A percentile compares a stretch with the other conserved stretches of the same genome.
Conservation (phyloP, 225 moss, liverwort and hornwort species). For the Climacium dendroides region DNA sequence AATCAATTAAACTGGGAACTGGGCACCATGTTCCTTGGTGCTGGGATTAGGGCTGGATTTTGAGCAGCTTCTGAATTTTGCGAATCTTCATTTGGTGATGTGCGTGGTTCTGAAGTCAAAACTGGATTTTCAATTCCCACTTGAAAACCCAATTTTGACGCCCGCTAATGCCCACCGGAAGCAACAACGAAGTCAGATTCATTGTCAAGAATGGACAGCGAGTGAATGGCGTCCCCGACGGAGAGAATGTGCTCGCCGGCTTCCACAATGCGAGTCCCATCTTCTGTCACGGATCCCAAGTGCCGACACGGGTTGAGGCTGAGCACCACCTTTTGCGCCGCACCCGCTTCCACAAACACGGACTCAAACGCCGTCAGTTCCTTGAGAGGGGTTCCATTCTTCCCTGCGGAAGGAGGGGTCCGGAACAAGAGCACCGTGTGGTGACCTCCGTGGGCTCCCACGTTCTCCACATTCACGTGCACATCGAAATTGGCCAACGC, state of each 20-base stretch:
- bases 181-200: not conserved
- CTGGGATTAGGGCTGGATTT: not conserved
- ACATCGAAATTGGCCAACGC: constrained; percentile 25
- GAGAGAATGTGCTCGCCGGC: constrained; percentile 35
- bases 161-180: not conserved
- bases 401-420: constrained; percentile 33
- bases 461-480: constrained; percentile 42
- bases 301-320: constrained; percentile 42
- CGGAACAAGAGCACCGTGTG: constrained; percentile 42
- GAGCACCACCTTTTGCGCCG: constrained; percentile 1
- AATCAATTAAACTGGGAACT: not conserved
- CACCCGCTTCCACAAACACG: constrained; percentile 28
- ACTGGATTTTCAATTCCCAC: not conserved
- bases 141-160: not conserved
- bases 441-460: constrained; percentile 30
- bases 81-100: not conserved
- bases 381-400: constrained; percentile 22
- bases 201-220: not conserved
- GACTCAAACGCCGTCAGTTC: constrained; percentile 41
- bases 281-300: constrained; percentile 26
- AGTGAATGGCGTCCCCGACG: constrained; percentile 27
- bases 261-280: constrained; percentile 32
- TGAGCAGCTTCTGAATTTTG: not conserved
- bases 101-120: too few species aligned
- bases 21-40: not conserved